These are phyloP conservation scores for Psilocybe tampanensis DNA, from an alignment of 768 basidiomycete species.

Conservation along the genomic window DNA sequence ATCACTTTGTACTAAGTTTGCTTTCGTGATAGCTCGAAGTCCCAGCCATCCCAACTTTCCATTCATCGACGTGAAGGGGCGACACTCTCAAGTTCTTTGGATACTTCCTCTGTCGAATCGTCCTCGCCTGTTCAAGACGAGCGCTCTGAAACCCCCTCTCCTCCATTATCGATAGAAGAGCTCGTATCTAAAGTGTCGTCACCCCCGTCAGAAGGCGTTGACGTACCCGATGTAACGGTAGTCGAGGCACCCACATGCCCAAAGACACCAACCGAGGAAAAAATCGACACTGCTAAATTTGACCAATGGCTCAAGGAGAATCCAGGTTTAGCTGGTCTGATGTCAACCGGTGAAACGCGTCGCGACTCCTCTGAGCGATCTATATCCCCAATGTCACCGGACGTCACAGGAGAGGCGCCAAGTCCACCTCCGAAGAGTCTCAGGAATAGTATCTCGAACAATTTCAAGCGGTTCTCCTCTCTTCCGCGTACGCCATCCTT, in stretches of 20 bases:
- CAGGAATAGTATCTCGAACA: constrained; percentile 46
- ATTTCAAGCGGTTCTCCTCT: constrained; percentile 53
- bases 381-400: constrained; percentile 20
- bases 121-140: constrained; percentile 16
- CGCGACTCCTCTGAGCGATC: constrained; percentile 16
- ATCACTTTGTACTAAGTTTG: not conserved
- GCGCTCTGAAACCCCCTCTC: constrained; percentile 5
- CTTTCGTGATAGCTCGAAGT: not conserved
- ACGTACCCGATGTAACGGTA: constrained; percentile 37
- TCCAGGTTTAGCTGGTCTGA: constrained; percentile 17
- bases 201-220: constrained; percentile 18
- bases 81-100: constrained; percentile 40
- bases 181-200: not conserved
- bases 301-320: constrained; percentile 29
- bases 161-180: not conserved
- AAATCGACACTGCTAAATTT: constrained; percentile 29
- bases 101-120: constrained; percentile 25
- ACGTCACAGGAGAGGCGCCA: constrained; percentile 30
- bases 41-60: constrained; percentile 25
- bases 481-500: constrained; percentile 70
- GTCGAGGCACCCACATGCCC: constrained; percentile 39
- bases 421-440: constrained; percentile 55
- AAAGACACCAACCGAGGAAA: constrained; percentile 15
- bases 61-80: constrained; percentile 66
- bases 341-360: constrained; percentile 19